Conservation (phyloP, 352 stramenopile genomes). For the Globisporangium radiosum region DNA sequence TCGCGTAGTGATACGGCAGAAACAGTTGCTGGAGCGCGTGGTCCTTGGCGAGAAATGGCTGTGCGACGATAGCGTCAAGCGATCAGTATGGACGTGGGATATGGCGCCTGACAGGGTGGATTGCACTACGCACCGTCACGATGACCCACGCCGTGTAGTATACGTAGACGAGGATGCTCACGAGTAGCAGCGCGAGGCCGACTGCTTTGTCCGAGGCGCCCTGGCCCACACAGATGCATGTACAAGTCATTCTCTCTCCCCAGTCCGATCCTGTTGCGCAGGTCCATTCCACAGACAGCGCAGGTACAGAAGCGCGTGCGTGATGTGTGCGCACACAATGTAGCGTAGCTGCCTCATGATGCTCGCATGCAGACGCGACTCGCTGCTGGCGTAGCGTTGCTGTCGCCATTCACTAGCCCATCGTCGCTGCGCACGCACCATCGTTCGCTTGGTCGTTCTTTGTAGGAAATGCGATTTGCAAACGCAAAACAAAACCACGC, state of each 20-base stretch:
- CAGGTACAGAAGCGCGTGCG: too few species aligned
- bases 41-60: slow-evolving; percentile 85
- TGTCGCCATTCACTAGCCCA: not conserved
- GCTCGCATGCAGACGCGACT: too few species aligned
- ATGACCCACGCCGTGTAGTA: slow-evolving; percentile 91
- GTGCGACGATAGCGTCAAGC: not conserved
- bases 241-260: too few species aligned
- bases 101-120: not conserved
- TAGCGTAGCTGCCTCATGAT: too few species aligned
- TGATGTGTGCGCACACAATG: too few species aligned
- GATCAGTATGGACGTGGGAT: not conserved
- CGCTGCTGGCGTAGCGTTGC: not conserved
- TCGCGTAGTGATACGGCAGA: slow-evolving; percentile 85
- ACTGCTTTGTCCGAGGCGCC: slow-evolving; percentile 71
- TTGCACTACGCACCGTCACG: slow-evolving; percentile 54
- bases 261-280: too few species aligned
- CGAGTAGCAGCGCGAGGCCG: slow-evolving; percentile 65
- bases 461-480: not conserved
- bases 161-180: slow-evolving; percentile 82
- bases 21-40: slow-evolving; percentile 82
- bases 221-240: slow-evolving; percentile 11
- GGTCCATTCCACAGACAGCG: too few species aligned
- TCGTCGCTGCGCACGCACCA: too few species aligned
- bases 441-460: not conserved
- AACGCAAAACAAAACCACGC: not conserved